Conservation (phyloP, 768 basidiomycete species). For the Russula ochroleuca region DNA sequence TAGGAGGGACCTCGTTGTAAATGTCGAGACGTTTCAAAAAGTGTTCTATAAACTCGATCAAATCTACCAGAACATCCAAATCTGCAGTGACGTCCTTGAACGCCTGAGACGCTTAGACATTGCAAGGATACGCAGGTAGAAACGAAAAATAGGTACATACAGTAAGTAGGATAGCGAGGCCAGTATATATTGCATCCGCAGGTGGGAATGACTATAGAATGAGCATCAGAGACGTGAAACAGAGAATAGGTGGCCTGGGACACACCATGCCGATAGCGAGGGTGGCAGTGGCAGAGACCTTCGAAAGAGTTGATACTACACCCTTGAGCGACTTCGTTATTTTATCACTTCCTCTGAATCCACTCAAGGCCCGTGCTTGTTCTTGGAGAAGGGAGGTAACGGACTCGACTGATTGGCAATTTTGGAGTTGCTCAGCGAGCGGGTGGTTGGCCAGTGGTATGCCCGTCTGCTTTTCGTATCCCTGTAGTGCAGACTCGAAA, state of each 20-base stretch:
- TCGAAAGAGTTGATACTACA: background rate
- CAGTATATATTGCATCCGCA: background rate
- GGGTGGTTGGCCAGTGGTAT: background rate
- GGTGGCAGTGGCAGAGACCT: background rate
- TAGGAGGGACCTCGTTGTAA: background rate
- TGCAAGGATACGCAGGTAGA: background rate
- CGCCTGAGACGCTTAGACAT: background rate
- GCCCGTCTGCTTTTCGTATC: background rate
- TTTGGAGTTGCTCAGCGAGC: background rate
- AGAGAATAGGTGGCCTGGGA: background rate
- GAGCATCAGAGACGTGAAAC: conserved; percentile 30
- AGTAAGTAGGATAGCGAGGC: background rate
- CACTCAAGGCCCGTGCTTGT: background rate
- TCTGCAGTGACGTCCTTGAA: background rate
- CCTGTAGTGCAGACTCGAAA: background rate
- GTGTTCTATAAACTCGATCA: background rate
- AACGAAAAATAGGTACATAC: background rate
- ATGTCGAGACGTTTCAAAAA: background rate
- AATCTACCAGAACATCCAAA: background rate
- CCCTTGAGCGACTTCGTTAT: background rate
- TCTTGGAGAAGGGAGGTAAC: background rate
- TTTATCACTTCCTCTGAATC: background rate
- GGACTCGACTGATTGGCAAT: background rate
- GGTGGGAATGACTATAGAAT: background rate
- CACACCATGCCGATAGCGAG: background rate